Evolutionary conservation across 2,329 filamentous ascomycete genomes (phyloP).

Genomic region (Penicillium sclerotigenum): DNA sequence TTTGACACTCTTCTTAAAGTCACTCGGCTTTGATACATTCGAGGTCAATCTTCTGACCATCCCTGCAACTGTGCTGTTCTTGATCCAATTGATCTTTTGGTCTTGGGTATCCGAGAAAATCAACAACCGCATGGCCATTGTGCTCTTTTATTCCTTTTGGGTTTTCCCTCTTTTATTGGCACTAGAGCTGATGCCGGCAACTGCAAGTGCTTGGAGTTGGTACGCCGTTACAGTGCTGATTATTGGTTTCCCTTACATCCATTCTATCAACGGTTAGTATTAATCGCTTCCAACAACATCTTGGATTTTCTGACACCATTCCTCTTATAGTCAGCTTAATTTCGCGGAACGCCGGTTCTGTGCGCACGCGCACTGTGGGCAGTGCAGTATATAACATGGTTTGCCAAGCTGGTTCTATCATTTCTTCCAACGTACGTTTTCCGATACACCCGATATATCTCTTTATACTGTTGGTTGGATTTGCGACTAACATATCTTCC

Average conservation of each 20-base stretch:
- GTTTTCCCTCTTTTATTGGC: conserved; percentile 50
- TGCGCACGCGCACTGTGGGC: conserved; percentile 30
- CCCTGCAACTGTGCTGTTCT: conserved; percentile 52
- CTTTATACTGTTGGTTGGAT: accelerated
- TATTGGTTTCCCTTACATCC: conserved; percentile 54
- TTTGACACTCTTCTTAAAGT: conserved; percentile 45
- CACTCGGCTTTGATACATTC: conserved; percentile 38
- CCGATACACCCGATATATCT: not conserved
- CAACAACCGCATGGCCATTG: conserved; percentile 52
- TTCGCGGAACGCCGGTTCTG: conserved; percentile 30
- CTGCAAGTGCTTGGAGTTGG: conserved; percentile 49
- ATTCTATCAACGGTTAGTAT: conserved; percentile 44
- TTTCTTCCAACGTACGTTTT: conserved; percentile 28
- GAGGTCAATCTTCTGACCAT: conserved; percentile 52
- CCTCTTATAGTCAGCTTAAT: conserved; percentile 13
- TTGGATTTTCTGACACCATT: not conserved
- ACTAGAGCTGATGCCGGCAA: conserved; percentile 45
- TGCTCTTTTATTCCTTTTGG: conserved; percentile 52
- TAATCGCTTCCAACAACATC: not conserved
- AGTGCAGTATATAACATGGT: conserved; percentile 36
- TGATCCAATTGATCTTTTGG: conserved; percentile 52
- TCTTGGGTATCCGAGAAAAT: conserved; percentile 52
- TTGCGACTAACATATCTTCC: not conserved
- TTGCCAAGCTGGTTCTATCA: conserved; percentile 31
- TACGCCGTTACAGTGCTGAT: conserved; percentile 40